Evolutionary conservation across 371 early-diverging fungal species (phyloP).

Genomic region (Mucor circinelloides): DNA sequence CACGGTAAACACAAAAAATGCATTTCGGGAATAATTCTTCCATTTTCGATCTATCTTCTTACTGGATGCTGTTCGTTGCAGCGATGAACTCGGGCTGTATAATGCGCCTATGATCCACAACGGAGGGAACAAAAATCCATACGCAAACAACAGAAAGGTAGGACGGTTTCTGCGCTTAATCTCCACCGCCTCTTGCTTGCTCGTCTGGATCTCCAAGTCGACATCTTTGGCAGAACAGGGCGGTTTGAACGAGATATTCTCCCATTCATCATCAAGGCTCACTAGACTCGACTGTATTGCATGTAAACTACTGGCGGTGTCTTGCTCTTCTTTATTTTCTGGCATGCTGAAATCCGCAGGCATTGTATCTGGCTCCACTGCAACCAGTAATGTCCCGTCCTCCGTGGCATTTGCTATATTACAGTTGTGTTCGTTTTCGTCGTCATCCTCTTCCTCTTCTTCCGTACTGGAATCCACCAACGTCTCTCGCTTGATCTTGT

Average conservation of each 20-base stretch:
- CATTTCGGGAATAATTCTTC: constrained; percentile 22
- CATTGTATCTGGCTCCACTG: not conserved
- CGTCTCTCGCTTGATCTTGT: constrained; percentile 13
- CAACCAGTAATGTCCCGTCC: not conserved
- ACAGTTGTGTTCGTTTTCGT: not conserved
- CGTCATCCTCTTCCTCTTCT: not conserved
- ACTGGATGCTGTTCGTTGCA: constrained; percentile 2
- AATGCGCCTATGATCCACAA: constrained; percentile 38
- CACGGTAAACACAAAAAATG: constrained; percentile 6
- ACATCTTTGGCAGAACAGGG: not conserved
- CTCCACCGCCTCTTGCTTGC: not conserved
- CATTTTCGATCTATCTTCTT: constrained; percentile 20
- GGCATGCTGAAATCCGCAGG: not conserved
- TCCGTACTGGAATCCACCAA: not conserved
- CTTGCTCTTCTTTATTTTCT: not conserved
- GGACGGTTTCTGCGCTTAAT: constrained; percentile 9
- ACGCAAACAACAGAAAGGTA: constrained; percentile 36
- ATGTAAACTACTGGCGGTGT: not conserved
- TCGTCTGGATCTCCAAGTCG: not conserved
- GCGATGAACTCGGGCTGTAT: constrained; percentile 4
- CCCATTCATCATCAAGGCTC: not conserved
- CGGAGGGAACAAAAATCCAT: constrained; percentile 45
- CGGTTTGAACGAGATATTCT: not conserved
- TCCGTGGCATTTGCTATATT: not conserved
- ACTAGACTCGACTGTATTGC: not conserved